These are phyloP conservation scores for Cladobotryum mycophilum DNA, from an alignment of 2,329 filamentous ascomycete species.

Conservation along the genomic window DNA sequence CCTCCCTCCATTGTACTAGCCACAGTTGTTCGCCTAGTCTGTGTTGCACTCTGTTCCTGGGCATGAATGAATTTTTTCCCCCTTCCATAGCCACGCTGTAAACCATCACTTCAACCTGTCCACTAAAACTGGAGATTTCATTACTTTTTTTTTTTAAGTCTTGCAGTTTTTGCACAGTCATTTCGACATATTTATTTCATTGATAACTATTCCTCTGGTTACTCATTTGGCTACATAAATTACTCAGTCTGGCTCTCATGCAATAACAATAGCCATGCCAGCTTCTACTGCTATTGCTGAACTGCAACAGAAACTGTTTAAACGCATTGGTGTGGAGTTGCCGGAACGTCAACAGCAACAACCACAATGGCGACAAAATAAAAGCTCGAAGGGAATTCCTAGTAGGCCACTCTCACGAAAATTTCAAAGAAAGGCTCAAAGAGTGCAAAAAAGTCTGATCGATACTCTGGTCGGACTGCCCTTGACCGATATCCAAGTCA, in stretches of 20 bases:
- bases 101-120: too few species aligned
- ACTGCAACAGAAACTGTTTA: conserved; percentile 33
- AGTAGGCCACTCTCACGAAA: conserved; percentile 40
- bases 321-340: conserved; percentile 29
- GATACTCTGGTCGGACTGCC: conserved; percentile 12
- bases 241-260: background rate
- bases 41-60: too few species aligned
- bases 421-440: conserved; percentile 60
- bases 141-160: too few species aligned
- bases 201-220: too few species aligned
- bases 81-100: too few species aligned
- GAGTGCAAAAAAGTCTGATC: conserved; percentile 50
- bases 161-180: too few species aligned
- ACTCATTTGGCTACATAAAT: too few species aligned
- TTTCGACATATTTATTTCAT: too few species aligned
- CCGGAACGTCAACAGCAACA: conserved; percentile 15
- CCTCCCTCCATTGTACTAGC: background rate
- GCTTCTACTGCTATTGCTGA: conserved; percentile 22
- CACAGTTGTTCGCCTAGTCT: too few species aligned
- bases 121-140: too few species aligned
- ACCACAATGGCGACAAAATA: conserved; percentile 8
- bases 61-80: too few species aligned
- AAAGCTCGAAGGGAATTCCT: conserved; percentile 10
- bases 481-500: background rate
- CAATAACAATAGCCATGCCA: conserved; percentile 13